Base-by-base conservation (phyloP, 257 asterid species). In the Solanum chiquidenum region DNA sequence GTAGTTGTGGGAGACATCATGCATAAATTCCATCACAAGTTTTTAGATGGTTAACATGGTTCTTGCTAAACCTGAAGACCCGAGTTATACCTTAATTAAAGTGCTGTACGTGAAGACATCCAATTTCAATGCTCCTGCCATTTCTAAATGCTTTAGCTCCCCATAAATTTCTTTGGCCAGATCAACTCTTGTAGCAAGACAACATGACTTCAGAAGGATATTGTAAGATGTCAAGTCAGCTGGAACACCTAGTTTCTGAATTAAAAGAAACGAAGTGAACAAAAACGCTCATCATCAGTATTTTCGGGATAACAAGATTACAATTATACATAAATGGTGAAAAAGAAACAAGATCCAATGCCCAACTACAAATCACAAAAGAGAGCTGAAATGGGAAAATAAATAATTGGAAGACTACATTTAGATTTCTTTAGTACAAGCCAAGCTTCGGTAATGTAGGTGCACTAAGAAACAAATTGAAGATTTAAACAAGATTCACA, bases 101-200 rank as follows among this genome's bases (percentile, higher is more conserved):
- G 99, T 94, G 93, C 98, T 95, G 92, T 95, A 96, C 20, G 99
- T 96, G 95, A 95, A 94, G 90, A 94, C 97, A 89, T 96, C 99
- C 94, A 94, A 88, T 87, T 93, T 93, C 88, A 96, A 73, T 38
- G 86, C 92, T 85, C 98, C 98, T 87, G 84, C 88, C 9, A 90
- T 84, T 91, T 96, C 98, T 93, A 95, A 89, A 35, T 85, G 86
- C 89, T 86, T 92, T 60, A 95, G 92, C 88, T 90, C 92, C 89
- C 87, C 91, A 89, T 95, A 96, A 79, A 94, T 92, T 87, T 93
- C 98, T 90, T 90, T 93, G 88, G 99, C 99, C 88, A 95, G 92
- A 90, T 92, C 98, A 90, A 95, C 93, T 90, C 94, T 94, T 90
- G 92, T 91, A 93, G 98, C 98, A 90, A 93, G 95, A 86, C 95